Evolutionary conservation across 805 yeast genomes (phyloP), one percentile per base, ranked within the genome.

Genomic region (Candida schatavii): DNA sequence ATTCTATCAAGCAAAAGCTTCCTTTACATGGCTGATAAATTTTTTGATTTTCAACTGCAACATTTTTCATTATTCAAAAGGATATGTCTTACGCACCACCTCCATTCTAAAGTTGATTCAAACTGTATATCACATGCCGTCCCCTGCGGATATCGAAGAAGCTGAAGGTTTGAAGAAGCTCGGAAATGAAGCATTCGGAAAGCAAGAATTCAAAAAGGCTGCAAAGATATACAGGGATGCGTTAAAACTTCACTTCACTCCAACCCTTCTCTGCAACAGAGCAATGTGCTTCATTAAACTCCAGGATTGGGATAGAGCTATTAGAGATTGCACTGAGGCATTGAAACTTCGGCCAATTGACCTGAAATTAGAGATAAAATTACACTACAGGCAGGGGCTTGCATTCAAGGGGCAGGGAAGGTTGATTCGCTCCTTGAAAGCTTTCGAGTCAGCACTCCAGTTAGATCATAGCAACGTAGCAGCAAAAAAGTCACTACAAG

Each of bases 221-320:
- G 74, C 77, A 1, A 55, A 67, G 19, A 57, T 69, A 0, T 85
- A 85, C 56, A 57, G 76, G 9, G 72, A 75, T 38, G 88, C 90
- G 3, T 67, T 82, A 28, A 60, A 60, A 6, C 25, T 68, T 14
- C 77, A 77, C 38, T 28, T 48, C 0, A 77, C 79, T 45, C 73
- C 89, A 0, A 71, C 82, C 0, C 62, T 80, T 1, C 80, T 72
- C 54, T 75, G 90, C n/a, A 85, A 85, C 54, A 62, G 84, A 34
- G 85, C 93, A 0, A 79, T 80, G 66, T 70, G 87, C n/a, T 70
- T 75, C 46, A 55, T 83, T 31, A 79, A 80, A 43, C 55, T 80
- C 3, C 51, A 63, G 4, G 71, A 74, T 25, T 80, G 74, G 70
- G 50, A 57, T 2, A 60, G 73, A 14, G 86, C 83, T 2, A 51